phyloP scores from a whole-genome alignment of 2,329 filamentous ascomycete genomes.

The Fusarium foetens region DNA sequence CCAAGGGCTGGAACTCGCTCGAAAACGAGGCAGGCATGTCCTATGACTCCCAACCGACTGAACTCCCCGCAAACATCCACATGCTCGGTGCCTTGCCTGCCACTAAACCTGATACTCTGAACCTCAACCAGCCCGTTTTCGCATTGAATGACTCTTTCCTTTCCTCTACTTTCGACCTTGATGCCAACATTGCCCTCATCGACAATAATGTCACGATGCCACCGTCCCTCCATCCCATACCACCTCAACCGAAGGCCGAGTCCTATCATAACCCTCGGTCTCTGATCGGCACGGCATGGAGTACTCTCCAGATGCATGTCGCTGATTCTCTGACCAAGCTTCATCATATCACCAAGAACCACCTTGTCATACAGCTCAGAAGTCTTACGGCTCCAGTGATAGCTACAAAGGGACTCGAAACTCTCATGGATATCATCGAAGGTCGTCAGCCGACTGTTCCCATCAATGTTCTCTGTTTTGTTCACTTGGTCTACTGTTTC shows the following conservation, averaged over 20 bases:
- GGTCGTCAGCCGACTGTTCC: conserved; percentile 53
- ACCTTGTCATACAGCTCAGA: conserved; percentile 55
- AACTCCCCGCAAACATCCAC: conserved; percentile 57
- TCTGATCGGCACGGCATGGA: conserved; percentile 58
- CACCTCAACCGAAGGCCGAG: conserved; percentile 40
- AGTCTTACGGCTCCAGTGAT: conserved; percentile 53
- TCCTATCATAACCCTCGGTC: conserved; percentile 43
- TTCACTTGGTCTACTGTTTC: conserved; percentile 63
- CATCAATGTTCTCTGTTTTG: conserved; percentile 60
- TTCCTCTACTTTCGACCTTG: conserved; percentile 49
- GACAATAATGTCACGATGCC: conserved; percentile 44
- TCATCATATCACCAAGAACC: conserved; percentile 52
- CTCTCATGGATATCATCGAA: conserved; percentile 54
- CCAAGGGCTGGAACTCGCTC: conserved; percentile 39
- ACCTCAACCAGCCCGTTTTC: conserved; percentile 51
- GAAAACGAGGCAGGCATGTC: conserved; percentile 45
- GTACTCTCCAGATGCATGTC: conserved; percentile 59
- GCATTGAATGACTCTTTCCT: conserved; percentile 50
- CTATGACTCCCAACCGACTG: conserved; percentile 49
- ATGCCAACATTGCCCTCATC: conserved; percentile 52
- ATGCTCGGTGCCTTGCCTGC: conserved; percentile 46
- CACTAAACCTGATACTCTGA: conserved; percentile 44
- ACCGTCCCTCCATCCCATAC: conserved; percentile 16
- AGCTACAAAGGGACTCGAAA: conserved; percentile 54
- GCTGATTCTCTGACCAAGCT: conserved; percentile 58